Base-by-base conservation (phyloP, 805 yeast species). In the Wickerhamiella domercqiae region DNA sequence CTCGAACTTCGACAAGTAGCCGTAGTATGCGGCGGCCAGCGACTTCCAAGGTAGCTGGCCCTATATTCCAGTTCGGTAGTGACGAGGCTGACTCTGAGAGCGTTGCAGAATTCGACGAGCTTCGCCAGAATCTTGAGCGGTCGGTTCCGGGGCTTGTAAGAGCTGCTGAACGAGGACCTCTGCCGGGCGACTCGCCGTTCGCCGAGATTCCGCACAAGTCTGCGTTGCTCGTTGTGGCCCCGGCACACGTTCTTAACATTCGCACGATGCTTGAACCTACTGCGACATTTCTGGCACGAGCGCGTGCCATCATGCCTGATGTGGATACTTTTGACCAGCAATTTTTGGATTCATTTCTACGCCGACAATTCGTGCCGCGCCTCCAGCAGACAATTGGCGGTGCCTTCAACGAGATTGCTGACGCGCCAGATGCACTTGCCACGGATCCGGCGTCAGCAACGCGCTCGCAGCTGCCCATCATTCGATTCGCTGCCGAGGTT, bases 181-280 rank as follows among this genome's bases (percentile, higher is more conserved):
- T 21, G 19, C 21, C 16, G 7, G 16, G 33, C 21, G 59, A 55
- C 28, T 45, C 53, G 30, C 45, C 61, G 1, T 47, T 37, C 29
- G 51, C 47, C 2, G 52, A 48, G 15, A 40, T 47, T 1, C 37
- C 39, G 15, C 37, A 41, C 20, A 47, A 49, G 32, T 40, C 42
- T 29, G 32, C 39, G 14, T 34, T 50, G n/a, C 41, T 39, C 13
- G 47, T 46, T 2, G 52, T 18, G 44, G 55, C 44, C 45, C 63
- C 44, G 0, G 73, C 82, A 2, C 74, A 73, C 49, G 67, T 83
- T 13, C 74, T 78, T 56, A 82, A 84, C 49, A 81, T 86, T 77
- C 68, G 86, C 45, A 67, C 79, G 4, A 68, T 84, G 13, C 56
- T 82, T 35, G 94, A 79, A 40, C 75, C 80, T 28, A 72, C 82